These are phyloP conservation scores for Taphrina pruni DNA, from an alignment of 1,139 yeast species.

Conservation along the genomic window DNA sequence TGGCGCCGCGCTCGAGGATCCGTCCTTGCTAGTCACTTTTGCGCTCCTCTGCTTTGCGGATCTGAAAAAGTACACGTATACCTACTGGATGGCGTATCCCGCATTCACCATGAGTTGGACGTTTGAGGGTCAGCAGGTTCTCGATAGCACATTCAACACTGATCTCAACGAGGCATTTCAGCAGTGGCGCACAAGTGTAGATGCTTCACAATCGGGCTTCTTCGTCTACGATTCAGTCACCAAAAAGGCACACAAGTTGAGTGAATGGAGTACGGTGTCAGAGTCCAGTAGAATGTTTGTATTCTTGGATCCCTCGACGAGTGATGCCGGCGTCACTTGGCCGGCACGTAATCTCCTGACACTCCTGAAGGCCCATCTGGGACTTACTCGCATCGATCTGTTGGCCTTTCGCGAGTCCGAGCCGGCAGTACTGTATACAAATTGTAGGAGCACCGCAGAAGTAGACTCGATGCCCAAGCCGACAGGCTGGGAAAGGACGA, in stretches of 20 bases:
- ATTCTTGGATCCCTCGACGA: conserved; percentile 66
- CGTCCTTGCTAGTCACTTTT: conserved; percentile 58
- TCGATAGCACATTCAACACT: background rate
- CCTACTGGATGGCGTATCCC: conserved; percentile 90
- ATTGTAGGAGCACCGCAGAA: conserved; percentile 1
- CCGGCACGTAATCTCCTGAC: conserved; percentile 70
- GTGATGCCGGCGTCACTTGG: conserved; percentile 58
- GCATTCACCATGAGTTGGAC: conserved; percentile 53
- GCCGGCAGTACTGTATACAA: conserved; percentile 13
- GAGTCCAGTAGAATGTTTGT: conserved; percentile 53
- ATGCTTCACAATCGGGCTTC: conserved; percentile 25
- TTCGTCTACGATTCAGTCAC: conserved; percentile 11
- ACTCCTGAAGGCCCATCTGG: conserved; percentile 55
- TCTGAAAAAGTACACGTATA: conserved; percentile 82
- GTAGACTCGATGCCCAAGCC: conserved; percentile 47
- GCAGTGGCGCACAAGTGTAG: conserved; percentile 6
- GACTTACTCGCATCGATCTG: conserved; percentile 55
- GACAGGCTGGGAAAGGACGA: conserved; percentile 90
- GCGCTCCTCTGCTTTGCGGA: conserved; percentile 78
- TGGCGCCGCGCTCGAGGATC: conserved; percentile 53
- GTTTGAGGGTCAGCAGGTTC: background rate
- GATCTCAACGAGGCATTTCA: conserved; percentile 2
- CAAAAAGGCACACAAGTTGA: background rate
- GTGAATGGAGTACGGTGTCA: conserved; percentile 13
- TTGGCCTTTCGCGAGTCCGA: conserved; percentile 50